Percentiles rank a stretch among this genome's conserved stretches.
Conservation (phyloP, 306 rosid species). For the Canavalia ensiformis region DNA sequence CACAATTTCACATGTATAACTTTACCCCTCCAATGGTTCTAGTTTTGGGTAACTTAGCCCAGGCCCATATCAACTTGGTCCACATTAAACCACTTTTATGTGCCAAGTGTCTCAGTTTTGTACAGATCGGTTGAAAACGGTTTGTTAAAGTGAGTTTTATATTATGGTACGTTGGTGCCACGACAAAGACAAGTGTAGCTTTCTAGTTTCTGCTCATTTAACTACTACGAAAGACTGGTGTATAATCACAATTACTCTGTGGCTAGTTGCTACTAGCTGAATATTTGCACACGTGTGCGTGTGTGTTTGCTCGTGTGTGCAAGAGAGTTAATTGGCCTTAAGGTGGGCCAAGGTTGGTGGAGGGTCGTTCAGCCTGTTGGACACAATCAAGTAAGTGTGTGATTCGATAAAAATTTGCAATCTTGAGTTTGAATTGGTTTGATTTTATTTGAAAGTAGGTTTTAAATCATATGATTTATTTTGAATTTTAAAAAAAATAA, state of each 20-base stretch:
- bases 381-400: constrained; percentile 49
- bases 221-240: constrained; percentile 63
- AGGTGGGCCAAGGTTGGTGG: constrained; percentile 75
- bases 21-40: neutral
- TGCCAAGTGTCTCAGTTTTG: constrained; percentile 43
- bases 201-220: constrained; percentile 60
- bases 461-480: too few relatives aligned
- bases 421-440: too few relatives aligned
- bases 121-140: neutral
- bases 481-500: too few relatives aligned
- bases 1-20: neutral
- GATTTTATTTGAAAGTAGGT: too few relatives aligned
- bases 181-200: constrained; percentile 53
- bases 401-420: too few relatives aligned
- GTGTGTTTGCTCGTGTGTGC: neutral
- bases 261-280: neutral
- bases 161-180: constrained; percentile 52
- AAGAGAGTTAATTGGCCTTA: constrained; percentile 32
- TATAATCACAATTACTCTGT: constrained; percentile 22
- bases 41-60: neutral
- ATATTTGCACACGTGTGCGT: neutral
- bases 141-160: constrained; percentile 18
- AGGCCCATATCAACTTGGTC: constrained; percentile 47
- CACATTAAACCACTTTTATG: constrained; percentile 39
- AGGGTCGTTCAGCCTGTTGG: constrained; percentile 71